Evolutionary conservation across 257 asterid species (phyloP), one percentile per base, ranked within the genome.

Genomic region (Oldenlandia corymbosa): DNA sequence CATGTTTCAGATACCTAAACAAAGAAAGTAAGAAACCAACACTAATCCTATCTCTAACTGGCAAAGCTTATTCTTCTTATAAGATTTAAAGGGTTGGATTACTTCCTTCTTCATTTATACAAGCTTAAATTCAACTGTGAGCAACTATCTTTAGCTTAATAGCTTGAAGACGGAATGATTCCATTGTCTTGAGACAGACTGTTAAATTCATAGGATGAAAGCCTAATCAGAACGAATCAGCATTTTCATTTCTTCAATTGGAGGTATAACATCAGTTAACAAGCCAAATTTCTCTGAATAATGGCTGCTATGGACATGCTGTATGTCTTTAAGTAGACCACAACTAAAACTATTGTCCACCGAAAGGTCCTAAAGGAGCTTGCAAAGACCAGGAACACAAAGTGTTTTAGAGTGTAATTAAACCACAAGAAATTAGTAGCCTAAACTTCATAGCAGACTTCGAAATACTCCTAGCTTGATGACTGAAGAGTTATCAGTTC

Each of bases 361-460:
- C 37, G 37, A 34, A 62, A 30, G 21, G 16, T 62, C 67, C 67
- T 5, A 34, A 60, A 17, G 42, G 17, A 14, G 26, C 61, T 55
- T 5, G 18, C 26, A 3, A 16, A 31, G 9, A 30, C 5, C 16
- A 17, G 61, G 61, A 55, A 23, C 12, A 1, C 9, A 55, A 6
- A 31, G 32, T 16, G 7, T 31, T 27, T 24, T 55, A 20, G 18
- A 20, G 61, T 12, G 18, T 27, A 9, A 45, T 20, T 28, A 26
- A 24, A 43, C 53, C 18, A 61, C 23, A 16, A 10, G 31, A 28
- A 12, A 28, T 61, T 5, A 49, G 23, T 30, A 34, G 21, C 67
- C 65, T 16, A 10, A 18, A 26, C 5, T 6, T 30, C 47, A 18
- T 27, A 10, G 37, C 24, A 41, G 20, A 46, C 1, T 20, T 28